Percentiles rank a stretch among this genome's conserved stretches.
Evolutionary conservation across 805 yeast genomes (phyloP).

Genomic region (Ogataea saltuana): DNA sequence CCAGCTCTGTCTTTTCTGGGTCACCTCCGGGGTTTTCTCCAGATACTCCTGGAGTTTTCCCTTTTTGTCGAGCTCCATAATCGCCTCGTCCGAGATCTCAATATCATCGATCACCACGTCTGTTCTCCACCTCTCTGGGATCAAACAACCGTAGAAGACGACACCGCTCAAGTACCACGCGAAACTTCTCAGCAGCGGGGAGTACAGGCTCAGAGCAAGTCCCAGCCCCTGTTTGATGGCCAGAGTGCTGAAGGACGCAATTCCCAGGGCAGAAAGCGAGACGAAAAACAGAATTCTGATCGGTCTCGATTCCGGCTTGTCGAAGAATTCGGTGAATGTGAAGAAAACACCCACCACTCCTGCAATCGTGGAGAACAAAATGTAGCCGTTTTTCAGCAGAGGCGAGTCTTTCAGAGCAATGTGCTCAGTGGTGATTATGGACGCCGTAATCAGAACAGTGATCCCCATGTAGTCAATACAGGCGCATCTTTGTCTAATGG

Average conservation of each 20-base stretch:
- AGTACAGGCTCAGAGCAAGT: slow-evolving; percentile 53
- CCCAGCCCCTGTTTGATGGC: slow-evolving; percentile 55
- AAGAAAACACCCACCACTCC: slow-evolving; percentile 74
- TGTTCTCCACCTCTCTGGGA: slow-evolving; percentile 86
- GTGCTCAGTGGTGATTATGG: slow-evolving; percentile 84
- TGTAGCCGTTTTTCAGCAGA: slow-evolving; percentile 45
- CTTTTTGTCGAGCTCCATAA: slow-evolving; percentile 31
- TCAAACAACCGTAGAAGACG: slow-evolving; percentile 78
- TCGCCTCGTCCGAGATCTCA: slow-evolving; percentile 36
- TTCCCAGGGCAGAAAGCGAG: slow-evolving; percentile 75
- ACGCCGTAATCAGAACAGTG: slow-evolving; percentile 84
- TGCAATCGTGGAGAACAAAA: slow-evolving; percentile 60
- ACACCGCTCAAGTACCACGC: slow-evolving; percentile 81
- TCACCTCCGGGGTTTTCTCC: slow-evolving; percentile 40
- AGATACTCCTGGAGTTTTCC: slow-evolving; percentile 40
- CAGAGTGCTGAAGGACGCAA: slow-evolving; percentile 59
- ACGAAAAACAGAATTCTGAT: slow-evolving; percentile 79
- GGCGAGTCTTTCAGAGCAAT: slow-evolving; percentile 68
- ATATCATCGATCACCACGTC: slow-evolving; percentile 59
- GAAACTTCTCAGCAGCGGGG: slow-evolving; percentile 72
- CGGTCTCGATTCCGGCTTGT: slow-evolving; percentile 79
- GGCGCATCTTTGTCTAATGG: slow-evolving; percentile 72
- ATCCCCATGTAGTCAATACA: slow-evolving; percentile 96
- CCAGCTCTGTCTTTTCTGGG: slow-evolving; percentile 39
- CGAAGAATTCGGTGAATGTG: slow-evolving; percentile 93